Evolutionary conservation across 2,329 filamentous ascomycete species (phyloP).

Genomic region (Thielaviopsis euricoi): DNA sequence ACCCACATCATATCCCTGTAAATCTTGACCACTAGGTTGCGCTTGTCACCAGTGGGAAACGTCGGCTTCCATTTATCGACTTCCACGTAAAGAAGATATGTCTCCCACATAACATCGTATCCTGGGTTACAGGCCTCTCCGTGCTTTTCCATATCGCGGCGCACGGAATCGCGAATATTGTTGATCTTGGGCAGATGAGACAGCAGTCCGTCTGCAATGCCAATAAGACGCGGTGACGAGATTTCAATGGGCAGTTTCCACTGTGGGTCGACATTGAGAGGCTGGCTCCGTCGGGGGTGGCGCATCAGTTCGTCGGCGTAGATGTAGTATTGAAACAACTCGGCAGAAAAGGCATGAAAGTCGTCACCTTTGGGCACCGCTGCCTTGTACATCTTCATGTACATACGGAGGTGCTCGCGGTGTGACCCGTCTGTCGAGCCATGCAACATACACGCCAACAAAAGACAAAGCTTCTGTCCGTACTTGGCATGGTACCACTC

Average conservation of each 20-base stretch:
- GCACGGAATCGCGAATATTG: conserved; percentile 56
- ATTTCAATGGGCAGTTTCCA: conserved; percentile 24
- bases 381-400: conserved; percentile 51
- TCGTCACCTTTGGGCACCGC: conserved; percentile 46
- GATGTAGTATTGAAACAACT: conserved; percentile 76
- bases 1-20: conserved; percentile 53
- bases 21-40: conserved; percentile 37
- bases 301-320: conserved; percentile 46
- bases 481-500: conserved; percentile 34
- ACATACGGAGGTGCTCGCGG: conserved; percentile 61
- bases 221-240: conserved; percentile 46
- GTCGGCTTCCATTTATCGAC: conserved; percentile 59
- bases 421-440: conserved; percentile 50
- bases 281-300: conserved; percentile 24
- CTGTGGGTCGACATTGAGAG: conserved; percentile 25
- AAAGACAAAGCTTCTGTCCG: conserved; percentile 45
- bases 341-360: conserved; percentile 47
- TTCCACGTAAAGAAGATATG: conserved; percentile 44
- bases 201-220: conserved; percentile 70
- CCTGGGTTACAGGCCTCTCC: background rate
- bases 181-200: conserved; percentile 65
- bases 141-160: conserved; percentile 39
- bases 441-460: conserved; percentile 41
- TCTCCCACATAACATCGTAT: background rate
- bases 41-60: conserved; percentile 40